phyloP scores from a whole-genome alignment of 2,329 filamentous ascomycete species.

The Arthrocladium fulminans region DNA sequence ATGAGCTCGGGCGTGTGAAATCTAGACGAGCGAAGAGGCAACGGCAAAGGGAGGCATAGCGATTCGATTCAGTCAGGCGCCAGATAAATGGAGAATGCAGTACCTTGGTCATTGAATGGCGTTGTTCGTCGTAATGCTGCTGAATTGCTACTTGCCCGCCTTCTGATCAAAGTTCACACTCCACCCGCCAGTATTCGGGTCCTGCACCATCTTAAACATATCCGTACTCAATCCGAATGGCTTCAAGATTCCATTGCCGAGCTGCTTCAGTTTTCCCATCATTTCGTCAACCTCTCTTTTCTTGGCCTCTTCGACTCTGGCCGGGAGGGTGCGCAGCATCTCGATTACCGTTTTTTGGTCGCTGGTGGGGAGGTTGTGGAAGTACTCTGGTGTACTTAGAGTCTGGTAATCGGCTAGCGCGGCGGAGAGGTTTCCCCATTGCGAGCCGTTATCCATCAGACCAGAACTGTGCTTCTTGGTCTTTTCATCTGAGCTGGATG shows the following conservation, averaged over 20 bases:
- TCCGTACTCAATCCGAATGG: conserved; percentile 91
- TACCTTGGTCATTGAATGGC: too few relatives aligned
- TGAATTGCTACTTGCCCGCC: conserved; percentile 9
- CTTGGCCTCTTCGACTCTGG: conserved; percentile 64
- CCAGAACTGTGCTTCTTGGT: not conserved
- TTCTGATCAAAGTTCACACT: conserved; percentile 68
- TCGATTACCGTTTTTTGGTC: conserved; percentile 61
- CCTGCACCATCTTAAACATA: conserved; percentile 89
- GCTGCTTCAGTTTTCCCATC: conserved; percentile 89
- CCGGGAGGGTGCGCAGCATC: conserved; percentile 58
- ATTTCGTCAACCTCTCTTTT: conserved; percentile 88
- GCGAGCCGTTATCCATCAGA: conserved; percentile 24
- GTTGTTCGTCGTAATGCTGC: too few relatives aligned
- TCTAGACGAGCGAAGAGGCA: too few relatives aligned
- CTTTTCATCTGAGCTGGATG: not conserved
- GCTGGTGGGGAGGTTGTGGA: conserved; percentile 50
- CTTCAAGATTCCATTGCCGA: conserved; percentile 85
- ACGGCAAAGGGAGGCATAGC: too few relatives aligned
- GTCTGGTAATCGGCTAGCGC: conserved; percentile 72
- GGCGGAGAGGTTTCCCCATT: conserved; percentile 71
- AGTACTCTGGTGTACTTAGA: conserved; percentile 24
- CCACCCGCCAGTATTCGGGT: conserved; percentile 81
- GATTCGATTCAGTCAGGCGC: too few relatives aligned
- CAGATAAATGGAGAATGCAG: too few relatives aligned
- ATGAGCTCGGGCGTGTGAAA: too few relatives aligned